These are phyloP conservation scores for Thinopyrum elongatum DNA, from an alignment of 176 grass and related monocot genomes.

Conservation along the genomic window DNA sequence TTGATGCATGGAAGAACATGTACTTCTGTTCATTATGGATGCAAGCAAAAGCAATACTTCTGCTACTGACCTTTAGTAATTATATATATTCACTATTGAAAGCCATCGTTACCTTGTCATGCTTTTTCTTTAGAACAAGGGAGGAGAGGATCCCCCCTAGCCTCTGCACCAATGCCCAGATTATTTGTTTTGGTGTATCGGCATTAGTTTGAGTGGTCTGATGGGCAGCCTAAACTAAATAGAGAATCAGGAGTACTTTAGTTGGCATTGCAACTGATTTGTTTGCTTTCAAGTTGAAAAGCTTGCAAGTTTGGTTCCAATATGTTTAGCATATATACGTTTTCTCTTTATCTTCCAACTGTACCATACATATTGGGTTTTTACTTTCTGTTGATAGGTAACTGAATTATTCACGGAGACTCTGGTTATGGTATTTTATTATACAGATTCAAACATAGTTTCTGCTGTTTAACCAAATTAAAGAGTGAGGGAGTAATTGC, in stretches of 20 bases:
- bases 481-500: too few relatives aligned
- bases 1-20: neutral
- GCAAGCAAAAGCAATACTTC: neutral
- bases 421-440: slow-evolving; percentile 77
- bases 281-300: neutral
- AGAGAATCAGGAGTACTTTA: neutral
- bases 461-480: neutral
- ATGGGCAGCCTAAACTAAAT: too few relatives aligned
- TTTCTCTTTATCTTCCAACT: neutral
- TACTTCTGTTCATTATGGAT: neutral
- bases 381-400: slow-evolving; percentile 17
- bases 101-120: neutral
- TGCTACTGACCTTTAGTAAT: neutral
- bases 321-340: neutral
- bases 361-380: neutral
- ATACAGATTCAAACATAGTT: slow-evolving; percentile 81
- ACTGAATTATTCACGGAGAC: slow-evolving; percentile 81
- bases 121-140: neutral
- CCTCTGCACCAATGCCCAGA: neutral
- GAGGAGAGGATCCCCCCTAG: neutral
- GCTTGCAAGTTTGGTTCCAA: neutral
- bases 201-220: too few relatives aligned
- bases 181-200: too few relatives aligned
- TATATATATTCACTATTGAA: neutral
- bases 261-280: neutral